A percentile compares a stretch with the other conserved stretches of the same genome.
phyloP scores from a whole-genome alignment of 192 early-diverging fungal species.

The Irineochytrium annulatum region DNA sequence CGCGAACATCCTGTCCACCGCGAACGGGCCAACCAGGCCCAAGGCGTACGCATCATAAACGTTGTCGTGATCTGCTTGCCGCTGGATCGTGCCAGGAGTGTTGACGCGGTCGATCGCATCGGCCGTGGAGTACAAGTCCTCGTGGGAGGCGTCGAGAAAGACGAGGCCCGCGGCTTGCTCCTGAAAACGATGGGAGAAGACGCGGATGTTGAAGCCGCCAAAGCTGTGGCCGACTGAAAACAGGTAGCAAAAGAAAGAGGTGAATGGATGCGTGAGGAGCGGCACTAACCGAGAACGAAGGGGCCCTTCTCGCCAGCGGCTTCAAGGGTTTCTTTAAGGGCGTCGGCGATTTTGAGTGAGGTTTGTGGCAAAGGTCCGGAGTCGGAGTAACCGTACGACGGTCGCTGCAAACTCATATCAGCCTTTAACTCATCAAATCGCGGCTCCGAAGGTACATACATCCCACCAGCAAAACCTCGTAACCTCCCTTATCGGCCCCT shows the following conservation, averaged over 20 bases:
- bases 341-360: slow-evolving; percentile 4
- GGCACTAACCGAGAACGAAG: too few species aligned
- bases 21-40: too few species aligned
- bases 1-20: too few species aligned
- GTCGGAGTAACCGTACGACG: slow-evolving; percentile 13
- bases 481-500: background rate
- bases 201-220: slow-evolving; percentile 13
- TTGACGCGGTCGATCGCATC: background rate
- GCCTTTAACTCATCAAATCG: too few species aligned
- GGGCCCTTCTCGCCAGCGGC: slow-evolving; percentile 14
- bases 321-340: slow-evolving; percentile 5
- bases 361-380: slow-evolving; percentile 19
- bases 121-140: background rate
- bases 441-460: too few species aligned
- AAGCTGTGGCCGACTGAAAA: slow-evolving; percentile 20
- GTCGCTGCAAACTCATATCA: too few species aligned
- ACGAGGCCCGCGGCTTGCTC: slow-evolving; percentile 10
- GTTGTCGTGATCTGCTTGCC: too few species aligned
- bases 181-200: slow-evolving; percentile 9
- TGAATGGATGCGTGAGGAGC: too few species aligned
- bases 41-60: too few species aligned
- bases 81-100: background rate
- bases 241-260: too few species aligned
- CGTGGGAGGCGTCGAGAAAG: slow-evolving; percentile 15
- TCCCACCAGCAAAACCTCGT: background rate